Evolutionary conservation across 805 yeast species (phyloP), one percentile per base, ranked within the genome.

Genomic region (Pichia membranifaciens): DNA sequence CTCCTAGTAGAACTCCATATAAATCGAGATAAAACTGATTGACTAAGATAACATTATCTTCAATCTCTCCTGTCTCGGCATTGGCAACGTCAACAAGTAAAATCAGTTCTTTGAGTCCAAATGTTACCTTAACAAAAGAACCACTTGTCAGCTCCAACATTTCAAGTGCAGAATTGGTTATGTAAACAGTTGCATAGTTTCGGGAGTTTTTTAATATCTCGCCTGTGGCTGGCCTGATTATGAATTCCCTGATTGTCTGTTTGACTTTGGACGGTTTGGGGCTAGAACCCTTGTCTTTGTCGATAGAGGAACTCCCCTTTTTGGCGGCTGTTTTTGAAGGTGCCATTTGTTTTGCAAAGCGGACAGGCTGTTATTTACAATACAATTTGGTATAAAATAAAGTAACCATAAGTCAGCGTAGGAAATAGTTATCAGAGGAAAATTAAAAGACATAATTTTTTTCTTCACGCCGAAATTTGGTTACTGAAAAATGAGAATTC

Each of bases 1-100:
- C 68, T 28, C 71, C 70, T 9, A 61, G 47, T 20, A 61, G 47
- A 22, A 58, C 54, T 7, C 57, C 59, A 31, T 52, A 50, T n/a
- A 54, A 38, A 21, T 50, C 48, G 15, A 59, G 43, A 38, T 51
- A 56, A 9, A 42, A 34, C 5, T 53, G 49, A 6, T 65, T 53
- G 1, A 66, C 43, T 23, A 58, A 51, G 18, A 66, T 51, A 16
- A 65, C 62, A 21, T 62, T 60, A 15, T 60, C 64, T 2, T 61
- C 64, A 17, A 43, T 45, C 4, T 51, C 54, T 5, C 47, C 53
- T 13, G 54, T 49, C 7, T 61, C 36, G 1, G 54, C 46, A 25
- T 58, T 54, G 1, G 42, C 37, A 0, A 58, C 29, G 18, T 55
- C 61, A 10, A 41, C 45, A 5, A 51, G 16, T 15, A 49, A 22